Conservation (phyloP, 2,329 filamentous ascomycete genomes). For the Botrytis galanthina region DNA sequence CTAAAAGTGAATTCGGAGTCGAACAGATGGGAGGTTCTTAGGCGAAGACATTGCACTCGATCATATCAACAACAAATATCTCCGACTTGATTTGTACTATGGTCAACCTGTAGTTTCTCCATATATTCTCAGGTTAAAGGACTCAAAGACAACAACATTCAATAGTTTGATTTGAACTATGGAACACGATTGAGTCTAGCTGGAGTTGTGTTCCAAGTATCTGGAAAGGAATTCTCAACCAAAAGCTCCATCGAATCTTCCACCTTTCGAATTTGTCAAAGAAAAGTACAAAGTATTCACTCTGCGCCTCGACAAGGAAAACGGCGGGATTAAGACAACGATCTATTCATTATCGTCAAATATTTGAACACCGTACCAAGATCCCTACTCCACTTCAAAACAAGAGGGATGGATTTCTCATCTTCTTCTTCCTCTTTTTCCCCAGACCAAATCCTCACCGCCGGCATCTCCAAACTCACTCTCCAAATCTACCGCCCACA, state of each 20-base stretch:
- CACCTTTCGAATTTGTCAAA: background rate
- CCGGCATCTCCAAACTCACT: background rate
- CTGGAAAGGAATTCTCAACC: background rate
- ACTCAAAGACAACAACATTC: background rate
- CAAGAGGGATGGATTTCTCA: background rate
- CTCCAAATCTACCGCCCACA: background rate
- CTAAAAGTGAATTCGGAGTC: background rate
- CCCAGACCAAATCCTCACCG: background rate
- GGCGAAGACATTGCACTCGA: background rate
- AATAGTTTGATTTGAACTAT: background rate
- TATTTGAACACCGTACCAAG: background rate
- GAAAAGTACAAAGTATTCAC: background rate
- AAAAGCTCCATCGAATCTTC: background rate
- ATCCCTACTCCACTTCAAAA: background rate
- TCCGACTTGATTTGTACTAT: background rate
- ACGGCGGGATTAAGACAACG: background rate
- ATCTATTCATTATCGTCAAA: too few relatives aligned
- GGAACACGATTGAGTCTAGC: background rate
- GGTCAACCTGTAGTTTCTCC: background rate
- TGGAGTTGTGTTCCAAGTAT: background rate
- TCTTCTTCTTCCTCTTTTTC: background rate
- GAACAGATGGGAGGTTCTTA: too few relatives aligned
- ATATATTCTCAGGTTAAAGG: rapidly evolving
- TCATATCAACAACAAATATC: background rate
- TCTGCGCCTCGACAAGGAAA: background rate